Percentiles rank a stretch among this genome's conserved stretches.
Conservation (phyloP, 371 early-diverging fungal genomes). For the Neoconidiobolus thromboides region DNA sequence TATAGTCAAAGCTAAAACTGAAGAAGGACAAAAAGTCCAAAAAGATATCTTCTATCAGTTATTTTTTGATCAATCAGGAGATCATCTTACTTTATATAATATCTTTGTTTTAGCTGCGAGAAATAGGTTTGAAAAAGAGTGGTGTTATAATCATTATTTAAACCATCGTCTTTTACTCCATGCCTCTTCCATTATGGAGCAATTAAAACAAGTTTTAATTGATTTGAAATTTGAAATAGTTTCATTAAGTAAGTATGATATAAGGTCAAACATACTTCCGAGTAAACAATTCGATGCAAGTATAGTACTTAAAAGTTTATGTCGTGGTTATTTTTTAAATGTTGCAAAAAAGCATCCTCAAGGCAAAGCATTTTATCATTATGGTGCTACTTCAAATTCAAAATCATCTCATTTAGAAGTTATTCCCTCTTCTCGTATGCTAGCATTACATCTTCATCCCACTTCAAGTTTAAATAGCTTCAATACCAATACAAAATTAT, state of each 20-base stretch:
- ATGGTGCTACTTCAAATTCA: slow-evolving; percentile 21
- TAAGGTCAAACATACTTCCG: neutral
- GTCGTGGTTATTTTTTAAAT: slow-evolving; percentile 53
- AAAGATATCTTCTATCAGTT: slow-evolving; percentile 54
- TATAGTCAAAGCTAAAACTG: slow-evolving; percentile 58
- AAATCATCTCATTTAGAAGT: neutral
- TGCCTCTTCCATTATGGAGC: slow-evolving; percentile 74
- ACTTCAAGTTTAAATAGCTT: slow-evolving; percentile 22
- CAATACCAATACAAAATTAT: too few relatives aligned
- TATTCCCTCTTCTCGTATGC: slow-evolving; percentile 10
- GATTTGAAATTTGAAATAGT: slow-evolving; percentile 35
- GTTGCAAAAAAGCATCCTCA: slow-evolving; percentile 50
- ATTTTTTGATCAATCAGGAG: slow-evolving; percentile 51
- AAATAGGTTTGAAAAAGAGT: slow-evolving; percentile 50
- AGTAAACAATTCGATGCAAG: slow-evolving; percentile 15
- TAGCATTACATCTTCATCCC: slow-evolving; percentile 47
- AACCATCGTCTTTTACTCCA: slow-evolving; percentile 65
- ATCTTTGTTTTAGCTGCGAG: slow-evolving; percentile 78
- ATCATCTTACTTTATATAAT: slow-evolving; percentile 74
- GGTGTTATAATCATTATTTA: slow-evolving; percentile 85
- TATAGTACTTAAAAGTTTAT: slow-evolving; percentile 42
- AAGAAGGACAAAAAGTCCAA: slow-evolving; percentile 51
- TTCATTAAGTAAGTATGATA: neutral
- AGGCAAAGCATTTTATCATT: slow-evolving; percentile 51
- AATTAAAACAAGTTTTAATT: slow-evolving; percentile 44